Evolutionary conservation across 169 alveolate species (phyloP), one percentile per base, ranked within the genome.

Genomic region (Besnoitia besnoiti): DNA sequence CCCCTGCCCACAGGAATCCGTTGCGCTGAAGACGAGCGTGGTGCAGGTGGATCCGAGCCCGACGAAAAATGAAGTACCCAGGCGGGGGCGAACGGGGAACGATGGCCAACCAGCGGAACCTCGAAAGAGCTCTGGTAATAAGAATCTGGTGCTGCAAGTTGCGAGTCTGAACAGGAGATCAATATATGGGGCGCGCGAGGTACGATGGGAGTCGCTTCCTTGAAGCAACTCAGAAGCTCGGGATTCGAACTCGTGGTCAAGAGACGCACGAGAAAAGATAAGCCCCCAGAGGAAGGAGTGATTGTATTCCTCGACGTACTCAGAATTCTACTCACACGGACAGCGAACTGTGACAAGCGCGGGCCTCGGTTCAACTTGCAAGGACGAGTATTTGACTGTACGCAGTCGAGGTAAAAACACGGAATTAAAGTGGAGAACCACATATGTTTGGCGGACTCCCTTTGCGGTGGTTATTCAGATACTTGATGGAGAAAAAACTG

Each of bases 131-230:
- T 55, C 84, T 30, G 46, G 46, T 24, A 73, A 21, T 30, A 85
- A 59, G 80, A 51, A 30, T 0, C 80, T 85, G 42, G 80, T 85
- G 21, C 80, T 85, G 30, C 91, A 85, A 49, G 91, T 85, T 14
- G 91, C 91, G 39, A 85, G 30, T 30, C 51, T 85, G 77, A 55
- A 49, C 5, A 33, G 73, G 39, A 27, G 50, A 30, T 49, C 91
- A 19, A 85, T 55, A 19, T 85, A 85, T 30, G 91, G 91, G 49
- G 91, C 91, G 5, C 47, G 91, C 19, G 91, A 85, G 55, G 91
- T 55, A 30, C 37, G 77, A 12, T 12, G 51, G 37, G 8, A n/a
- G 30, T 33, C 14, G 62, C 10, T 37, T 67, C 19, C 10, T 27
- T 55, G 73, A 27, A 33, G 27, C 73, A 55, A 16, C 73, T 55